Percentiles rank a stretch among this genome's conserved stretches.
These are phyloP conservation scores for Nannochloris sp. DNA, from an alignment of 139 green algal genomes.

Conservation along the genomic window DNA sequence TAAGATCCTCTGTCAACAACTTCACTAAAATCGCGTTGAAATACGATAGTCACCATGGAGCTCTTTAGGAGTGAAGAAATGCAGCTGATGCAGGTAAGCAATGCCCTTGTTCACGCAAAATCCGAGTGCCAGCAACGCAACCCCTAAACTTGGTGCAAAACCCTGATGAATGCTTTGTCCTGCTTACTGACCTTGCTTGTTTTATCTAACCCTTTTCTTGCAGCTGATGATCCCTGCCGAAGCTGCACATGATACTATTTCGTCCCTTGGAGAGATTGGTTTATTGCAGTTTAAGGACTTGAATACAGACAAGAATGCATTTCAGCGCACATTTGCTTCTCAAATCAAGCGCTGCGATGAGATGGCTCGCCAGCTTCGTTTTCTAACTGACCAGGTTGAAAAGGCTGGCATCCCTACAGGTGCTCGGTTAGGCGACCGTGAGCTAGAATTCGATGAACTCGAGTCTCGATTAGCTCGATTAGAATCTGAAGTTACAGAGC, in stretches of 20 bases:
- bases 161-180: background rate
- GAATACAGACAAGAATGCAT: constrained; percentile 82
- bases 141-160: constrained; percentile 2
- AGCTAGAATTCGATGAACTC: constrained; percentile 24
- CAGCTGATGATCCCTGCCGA: constrained; percentile 97
- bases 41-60: constrained; percentile 26
- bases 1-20: too few relatives aligned
- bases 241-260: constrained; percentile 85
- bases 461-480: constrained; percentile 82
- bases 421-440: constrained; percentile 2
- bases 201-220: too few relatives aligned
- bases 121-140: too few relatives aligned
- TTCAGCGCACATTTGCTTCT: constrained; percentile 90
- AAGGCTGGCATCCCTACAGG: constrained; percentile 53
- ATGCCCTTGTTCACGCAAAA: background rate
- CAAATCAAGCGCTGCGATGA: constrained; percentile 97
- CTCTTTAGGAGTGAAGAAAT: constrained; percentile 80
- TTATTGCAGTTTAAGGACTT: constrained; percentile 90
- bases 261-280: constrained; percentile 78
- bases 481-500: constrained; percentile 80
- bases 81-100: constrained; percentile 84
- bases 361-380: constrained; percentile 91
- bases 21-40: too few relatives aligned
- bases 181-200: too few relatives aligned
- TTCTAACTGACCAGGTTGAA: constrained; percentile 82